Evolutionary conservation across 768 basidiomycete genomes (phyloP).

Genomic region (Boletus sp.): DNA sequence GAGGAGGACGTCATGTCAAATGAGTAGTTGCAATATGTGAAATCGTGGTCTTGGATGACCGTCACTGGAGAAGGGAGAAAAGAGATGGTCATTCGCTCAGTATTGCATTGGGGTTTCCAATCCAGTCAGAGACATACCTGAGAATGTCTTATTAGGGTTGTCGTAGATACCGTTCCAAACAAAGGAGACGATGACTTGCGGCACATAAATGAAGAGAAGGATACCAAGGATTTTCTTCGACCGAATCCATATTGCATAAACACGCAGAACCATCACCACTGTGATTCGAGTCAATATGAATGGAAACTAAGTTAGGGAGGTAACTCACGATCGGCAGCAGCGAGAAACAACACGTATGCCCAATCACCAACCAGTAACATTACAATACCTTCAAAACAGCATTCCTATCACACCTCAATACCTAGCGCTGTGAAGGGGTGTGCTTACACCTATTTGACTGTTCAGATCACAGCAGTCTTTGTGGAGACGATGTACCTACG

Average conservation of each 20-base stretch:
- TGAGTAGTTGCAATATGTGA: neutral
- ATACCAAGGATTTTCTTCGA: slow-evolving; percentile 6
- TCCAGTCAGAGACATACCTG: neutral
- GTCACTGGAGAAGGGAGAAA: neutral
- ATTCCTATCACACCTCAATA: neutral
- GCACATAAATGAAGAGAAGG: slow-evolving; percentile 1
- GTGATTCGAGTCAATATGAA: neutral
- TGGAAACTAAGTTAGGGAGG: neutral
- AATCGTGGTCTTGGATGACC: neutral
- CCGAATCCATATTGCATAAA: slow-evolving; percentile 14
- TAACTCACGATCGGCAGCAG: slow-evolving; percentile 15
- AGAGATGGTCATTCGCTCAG: neutral
- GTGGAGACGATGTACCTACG: neutral
- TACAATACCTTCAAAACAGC: neutral
- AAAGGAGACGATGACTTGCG: neutral
- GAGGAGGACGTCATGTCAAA: neutral
- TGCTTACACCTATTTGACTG: slow-evolving; percentile 9
- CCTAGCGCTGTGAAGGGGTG: neutral
- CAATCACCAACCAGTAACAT: slow-evolving; percentile 2
- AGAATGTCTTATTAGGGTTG: neutral
- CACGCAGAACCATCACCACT: slow-evolving; percentile 18
- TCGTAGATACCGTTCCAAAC: neutral
- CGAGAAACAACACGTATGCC: slow-evolving; percentile 11
- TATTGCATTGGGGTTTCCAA: neutral
- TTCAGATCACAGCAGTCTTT: neutral